Evolutionary conservation across 129 eudicot genomes (phyloP).

Genomic region (Kitagawia praeruptora): DNA sequence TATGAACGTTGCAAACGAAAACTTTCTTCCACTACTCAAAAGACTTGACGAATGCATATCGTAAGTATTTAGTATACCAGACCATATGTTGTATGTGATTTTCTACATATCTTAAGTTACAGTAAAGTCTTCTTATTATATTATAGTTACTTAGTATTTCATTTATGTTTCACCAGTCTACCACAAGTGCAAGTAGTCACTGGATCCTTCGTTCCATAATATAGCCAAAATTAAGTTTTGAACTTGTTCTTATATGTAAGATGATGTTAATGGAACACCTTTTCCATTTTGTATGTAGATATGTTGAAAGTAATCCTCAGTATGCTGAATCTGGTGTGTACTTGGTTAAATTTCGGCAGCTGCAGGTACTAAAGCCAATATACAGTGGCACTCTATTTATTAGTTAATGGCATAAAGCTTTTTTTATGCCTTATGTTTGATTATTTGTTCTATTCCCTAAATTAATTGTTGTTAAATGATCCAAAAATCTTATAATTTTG

Average conservation of each 20-base stretch:
- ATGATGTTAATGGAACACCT: conserved; percentile 12
- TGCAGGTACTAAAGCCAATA: conserved; percentile 51
- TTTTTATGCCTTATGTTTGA: background rate
- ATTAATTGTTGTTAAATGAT: background rate
- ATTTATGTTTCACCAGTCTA: background rate
- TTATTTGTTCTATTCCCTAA: background rate
- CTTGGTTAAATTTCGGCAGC: conserved; percentile 94
- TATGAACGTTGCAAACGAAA: conserved; percentile 65
- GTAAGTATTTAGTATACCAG: conserved; percentile 39
- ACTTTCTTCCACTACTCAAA: conserved; percentile 77
- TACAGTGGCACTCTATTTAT: background rate
- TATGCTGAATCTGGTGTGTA: conserved; percentile 94
- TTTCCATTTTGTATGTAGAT: conserved; percentile 27
- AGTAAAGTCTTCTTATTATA: background rate
- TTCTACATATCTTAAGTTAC: background rate
- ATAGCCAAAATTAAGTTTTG: background rate
- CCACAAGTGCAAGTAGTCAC: background rate
- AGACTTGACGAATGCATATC: conserved; percentile 89
- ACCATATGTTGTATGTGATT: background rate
- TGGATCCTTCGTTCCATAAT: background rate
- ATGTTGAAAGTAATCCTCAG: conserved; percentile 98
- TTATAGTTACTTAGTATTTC: background rate
- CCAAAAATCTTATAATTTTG: background rate
- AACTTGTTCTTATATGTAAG: background rate
- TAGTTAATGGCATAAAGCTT: background rate